These are phyloP conservation scores for Aspergillus taichungensis DNA, from an alignment of 495 filamentous ascomycete genomes.

Conservation along the genomic window DNA sequence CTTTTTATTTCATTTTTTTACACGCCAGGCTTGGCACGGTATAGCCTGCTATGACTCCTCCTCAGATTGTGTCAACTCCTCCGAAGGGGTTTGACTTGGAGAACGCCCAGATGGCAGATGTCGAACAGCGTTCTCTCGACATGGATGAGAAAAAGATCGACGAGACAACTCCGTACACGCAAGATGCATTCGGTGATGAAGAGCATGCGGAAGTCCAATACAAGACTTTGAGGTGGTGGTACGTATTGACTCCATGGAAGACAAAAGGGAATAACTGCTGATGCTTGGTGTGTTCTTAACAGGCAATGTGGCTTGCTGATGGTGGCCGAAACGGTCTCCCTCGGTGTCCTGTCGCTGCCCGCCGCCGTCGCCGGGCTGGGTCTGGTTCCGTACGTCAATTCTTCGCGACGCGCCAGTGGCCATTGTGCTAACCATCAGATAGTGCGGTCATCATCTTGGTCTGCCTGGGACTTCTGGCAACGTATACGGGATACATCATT, in stretches of 20 bases:
- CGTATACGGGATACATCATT: conserved; percentile 71
- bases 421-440: conserved; percentile 6
- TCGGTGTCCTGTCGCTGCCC: conserved; percentile 61
- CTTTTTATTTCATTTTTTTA: not conserved
- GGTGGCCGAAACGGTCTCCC: conserved; percentile 65
- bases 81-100: conserved; percentile 7
- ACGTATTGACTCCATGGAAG: not conserved
- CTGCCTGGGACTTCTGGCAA: conserved; percentile 54
- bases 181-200: conserved; percentile 36
- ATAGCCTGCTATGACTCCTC: conserved; percentile 6
- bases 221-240: conserved; percentile 37
- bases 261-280: not conserved
- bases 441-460: conserved; percentile 59
- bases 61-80: conserved; percentile 5
- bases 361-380: conserved; percentile 55
- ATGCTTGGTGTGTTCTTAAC: not conserved
- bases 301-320: conserved; percentile 47
- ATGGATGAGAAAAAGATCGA: conserved; percentile 15
- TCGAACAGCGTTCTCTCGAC: conserved; percentile 3
- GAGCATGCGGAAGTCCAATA: conserved; percentile 33
- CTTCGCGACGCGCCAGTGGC: not conserved
- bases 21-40: not conserved
- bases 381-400: conserved; percentile 40
- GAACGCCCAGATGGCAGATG: conserved; percentile 4
- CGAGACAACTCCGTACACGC: conserved; percentile 6